A percentile compares a stretch with the other conserved stretches of the same genome.
Conservation (phyloP, 2,329 filamentous ascomycete species). For the Sporothrix globosa region DNA sequence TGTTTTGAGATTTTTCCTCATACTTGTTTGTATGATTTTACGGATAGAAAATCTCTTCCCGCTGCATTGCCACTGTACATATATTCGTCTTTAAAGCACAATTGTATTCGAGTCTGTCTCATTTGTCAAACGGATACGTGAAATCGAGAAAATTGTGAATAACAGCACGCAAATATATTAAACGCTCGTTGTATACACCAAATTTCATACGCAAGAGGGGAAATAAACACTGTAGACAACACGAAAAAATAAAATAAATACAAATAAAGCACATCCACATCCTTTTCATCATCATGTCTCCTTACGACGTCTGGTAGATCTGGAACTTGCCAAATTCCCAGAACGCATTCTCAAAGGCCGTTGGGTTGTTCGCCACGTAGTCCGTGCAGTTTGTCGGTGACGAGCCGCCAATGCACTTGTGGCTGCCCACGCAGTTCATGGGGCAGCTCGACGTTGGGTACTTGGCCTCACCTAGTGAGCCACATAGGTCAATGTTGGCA, state of each 20-base stretch:
- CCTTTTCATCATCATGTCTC: background rate
- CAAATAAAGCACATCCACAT: background rate
- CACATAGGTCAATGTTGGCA: slow-evolving; percentile 68
- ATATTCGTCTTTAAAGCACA: background rate
- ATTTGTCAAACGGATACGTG: background rate
- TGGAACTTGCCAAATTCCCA: slow-evolving; percentile 67
- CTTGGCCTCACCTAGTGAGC: slow-evolving; percentile 54
- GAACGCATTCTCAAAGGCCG: slow-evolving; percentile 61
- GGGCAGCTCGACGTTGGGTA: slow-evolving; percentile 52
- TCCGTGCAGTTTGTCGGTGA: slow-evolving; percentile 58
- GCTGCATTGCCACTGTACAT: background rate
- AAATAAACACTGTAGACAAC: background rate
- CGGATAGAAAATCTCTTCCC: background rate
- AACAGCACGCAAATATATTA: background rate
- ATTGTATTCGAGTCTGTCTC: background rate
- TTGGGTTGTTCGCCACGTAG: slow-evolving; percentile 61
- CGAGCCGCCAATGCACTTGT: slow-evolving; percentile 37
- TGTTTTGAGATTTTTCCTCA: background rate
- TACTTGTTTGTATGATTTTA: background rate
- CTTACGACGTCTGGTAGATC: slow-evolving; percentile 54
- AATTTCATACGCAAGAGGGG: slow-evolving; percentile 14
- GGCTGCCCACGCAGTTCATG: slow-evolving; percentile 34
- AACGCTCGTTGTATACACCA: background rate
- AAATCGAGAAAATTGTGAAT: no score
- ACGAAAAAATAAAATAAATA: background rate